Base-by-base conservation (phyloP, 768 basidiomycete genomes). In the Termitomyces sp. region DNA sequence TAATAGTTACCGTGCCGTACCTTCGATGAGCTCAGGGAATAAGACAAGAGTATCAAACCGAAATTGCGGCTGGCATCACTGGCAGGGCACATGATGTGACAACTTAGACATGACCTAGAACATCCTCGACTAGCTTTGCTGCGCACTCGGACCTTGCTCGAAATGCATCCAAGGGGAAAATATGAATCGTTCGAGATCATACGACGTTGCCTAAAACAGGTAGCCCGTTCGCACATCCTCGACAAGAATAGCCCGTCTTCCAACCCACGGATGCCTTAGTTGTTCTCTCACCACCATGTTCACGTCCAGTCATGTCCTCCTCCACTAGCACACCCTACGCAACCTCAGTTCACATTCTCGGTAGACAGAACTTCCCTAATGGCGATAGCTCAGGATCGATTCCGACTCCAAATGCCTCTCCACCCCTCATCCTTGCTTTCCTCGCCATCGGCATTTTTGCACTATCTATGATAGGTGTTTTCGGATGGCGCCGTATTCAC, bases 341-440 rank as follows among this genome's bases (percentile, higher is more conserved):
- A 44, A 19, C 30, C 7, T 23, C 30, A 17, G 37, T 40, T 32
- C 46, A 19, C 23, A 28, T 34, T 51, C 16, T 23, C 41, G 11
- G 3, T n/a, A 25, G 47, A 39, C 23, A 37, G 47, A 23, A 3
- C 25, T 9, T 27, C 21, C 30, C 34, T n/a, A 37, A 17, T 28
- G 2, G 17, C 14, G 34, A 5, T 1, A 16, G 7, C 28, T 2
- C 9, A 21, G 41, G 9, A 34, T 69, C 35, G 28, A 17, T 75
- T 59, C 62, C 71, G n/a, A n/a, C n/a, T 14, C 62, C 72, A 1
- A 61, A 61, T 1, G 72, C 70, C 11, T 82, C 81, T 0, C 79
- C 82, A 0, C 80, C 81, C 6, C 72, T 86, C 60, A 79, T 87
- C 45, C 73, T 85, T 37, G 82, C 79, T 2, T 82, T 85, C 63